Evolutionary conservation across 768 basidiomycete genomes (phyloP).

Genomic region (Myochromella boudieri): DNA sequence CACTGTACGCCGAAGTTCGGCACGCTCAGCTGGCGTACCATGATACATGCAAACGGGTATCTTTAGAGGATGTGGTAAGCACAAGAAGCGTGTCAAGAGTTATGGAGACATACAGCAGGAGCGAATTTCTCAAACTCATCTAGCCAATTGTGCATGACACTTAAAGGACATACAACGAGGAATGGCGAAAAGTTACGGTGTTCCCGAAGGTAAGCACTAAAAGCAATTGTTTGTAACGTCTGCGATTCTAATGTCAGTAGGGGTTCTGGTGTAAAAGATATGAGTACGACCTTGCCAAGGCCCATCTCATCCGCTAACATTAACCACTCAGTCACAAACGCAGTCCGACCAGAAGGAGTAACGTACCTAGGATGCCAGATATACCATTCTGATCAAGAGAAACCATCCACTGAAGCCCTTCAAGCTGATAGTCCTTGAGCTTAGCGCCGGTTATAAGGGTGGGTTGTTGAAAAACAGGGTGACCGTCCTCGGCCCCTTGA

Average conservation of each 20-base stretch:
- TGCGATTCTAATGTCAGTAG: slow-evolving; percentile 27
- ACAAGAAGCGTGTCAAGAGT: slow-evolving; percentile 1
- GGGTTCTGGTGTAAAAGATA: not conserved
- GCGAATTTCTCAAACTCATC: slow-evolving; percentile 85
- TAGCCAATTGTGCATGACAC: slow-evolving; percentile 90
- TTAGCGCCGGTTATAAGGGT: slow-evolving; percentile 79
- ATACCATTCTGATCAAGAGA: slow-evolving; percentile 84
- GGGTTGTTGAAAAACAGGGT: slow-evolving; percentile 65
- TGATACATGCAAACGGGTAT: slow-evolving; percentile 92
- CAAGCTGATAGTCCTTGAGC: slow-evolving; percentile 88
- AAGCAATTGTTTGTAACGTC: slow-evolving; percentile 95
- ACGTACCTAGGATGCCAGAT: slow-evolving; percentile 69
- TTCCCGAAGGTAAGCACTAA: slow-evolving; percentile 86
- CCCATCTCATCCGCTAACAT: slow-evolving; percentile 91
- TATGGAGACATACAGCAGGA: slow-evolving; percentile 53
- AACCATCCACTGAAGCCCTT: slow-evolving; percentile 95
- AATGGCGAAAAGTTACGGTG: slow-evolving; percentile 70
- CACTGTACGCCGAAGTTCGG: slow-evolving; percentile 66
- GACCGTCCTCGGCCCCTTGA: slow-evolving; percentile 24
- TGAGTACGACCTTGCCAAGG: slow-evolving; percentile 65
- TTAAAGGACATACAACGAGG: slow-evolving; percentile 89
- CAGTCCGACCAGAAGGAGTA: slow-evolving; percentile 5
- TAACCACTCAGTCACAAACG: not conserved
- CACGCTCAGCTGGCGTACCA: slow-evolving; percentile 79
- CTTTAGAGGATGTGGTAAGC: slow-evolving; percentile 31